Conservation (phyloP, 352 stramenopile species). For the Phytophthora ohioensis region DNA sequence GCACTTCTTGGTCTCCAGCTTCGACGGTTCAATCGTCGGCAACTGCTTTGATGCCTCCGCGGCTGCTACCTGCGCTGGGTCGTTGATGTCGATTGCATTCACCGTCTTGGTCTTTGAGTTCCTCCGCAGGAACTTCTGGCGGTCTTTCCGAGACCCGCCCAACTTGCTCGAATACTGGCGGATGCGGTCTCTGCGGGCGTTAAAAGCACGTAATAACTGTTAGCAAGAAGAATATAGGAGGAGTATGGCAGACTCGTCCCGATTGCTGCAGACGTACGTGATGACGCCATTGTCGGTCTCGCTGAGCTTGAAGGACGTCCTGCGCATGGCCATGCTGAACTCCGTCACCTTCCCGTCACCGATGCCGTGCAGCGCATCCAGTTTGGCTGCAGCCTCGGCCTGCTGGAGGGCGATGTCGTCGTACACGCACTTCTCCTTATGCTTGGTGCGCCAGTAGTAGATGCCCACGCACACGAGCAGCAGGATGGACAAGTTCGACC, state of each 20-base stretch:
- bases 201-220: background rate
- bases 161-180: constrained; percentile 83
- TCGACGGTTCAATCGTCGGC: constrained; percentile 14
- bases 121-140: constrained; percentile 72
- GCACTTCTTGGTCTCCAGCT: constrained; percentile 23
- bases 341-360: constrained; percentile 60
- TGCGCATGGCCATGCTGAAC: constrained; percentile 57
- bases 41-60: constrained; percentile 12
- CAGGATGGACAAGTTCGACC: constrained; percentile 69
- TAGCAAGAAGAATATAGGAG: background rate
- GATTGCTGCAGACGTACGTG: constrained; percentile 58
- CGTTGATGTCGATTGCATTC: constrained; percentile 42
- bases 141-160: constrained; percentile 64
- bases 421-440: constrained; percentile 67
- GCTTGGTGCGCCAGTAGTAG: constrained; percentile 74
- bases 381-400: constrained; percentile 67
- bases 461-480: constrained; percentile 67
- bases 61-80: constrained; percentile 37
- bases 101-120: constrained; percentile 42
- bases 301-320: constrained; percentile 76
- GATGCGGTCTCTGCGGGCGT: constrained; percentile 60
- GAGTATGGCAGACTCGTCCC: background rate
- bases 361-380: constrained; percentile 66
- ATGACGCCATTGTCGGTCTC: constrained; percentile 69
- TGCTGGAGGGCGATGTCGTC: constrained; percentile 74